Percentiles rank a stretch among this genome's conserved stretches.
Evolutionary conservation across 139 green algal species (phyloP).

Genomic region (Micromonas commoda): DNA sequence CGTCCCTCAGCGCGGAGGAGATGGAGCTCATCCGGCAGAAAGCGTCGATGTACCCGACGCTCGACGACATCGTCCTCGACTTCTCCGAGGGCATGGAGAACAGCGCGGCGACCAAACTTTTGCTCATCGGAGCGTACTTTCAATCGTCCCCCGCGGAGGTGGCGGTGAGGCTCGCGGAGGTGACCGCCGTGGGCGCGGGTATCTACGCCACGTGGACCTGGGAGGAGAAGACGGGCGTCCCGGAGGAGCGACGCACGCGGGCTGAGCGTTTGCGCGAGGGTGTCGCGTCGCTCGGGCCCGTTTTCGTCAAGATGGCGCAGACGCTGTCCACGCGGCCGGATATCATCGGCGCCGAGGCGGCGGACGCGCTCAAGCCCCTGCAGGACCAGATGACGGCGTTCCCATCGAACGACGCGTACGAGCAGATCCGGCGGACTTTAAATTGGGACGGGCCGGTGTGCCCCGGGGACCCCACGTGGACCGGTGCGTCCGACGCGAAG

Average conservation of each 20-base stretch:
- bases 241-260: neutral
- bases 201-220: slow-evolving; percentile 5
- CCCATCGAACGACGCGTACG: neutral
- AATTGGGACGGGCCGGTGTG: neutral
- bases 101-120: neutral
- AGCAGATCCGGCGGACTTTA: slow-evolving; percentile 16
- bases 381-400: slow-evolving; percentile 32
- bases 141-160: neutral
- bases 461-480: neutral
- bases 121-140: slow-evolving; percentile 7
- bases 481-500: neutral
- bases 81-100: neutral
- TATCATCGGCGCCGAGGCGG: slow-evolving; percentile 35
- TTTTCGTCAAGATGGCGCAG: slow-evolving; percentile 35
- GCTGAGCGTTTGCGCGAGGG: neutral
- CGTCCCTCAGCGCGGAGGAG: too few species aligned
- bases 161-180: slow-evolving; percentile 1
- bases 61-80: slow-evolving; percentile 20
- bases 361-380: slow-evolving; percentile 24
- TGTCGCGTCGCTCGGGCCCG: slow-evolving; percentile 26
- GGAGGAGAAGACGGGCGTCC: slow-evolving; percentile 1
- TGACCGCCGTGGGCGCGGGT: neutral
- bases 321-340: slow-evolving; percentile 31
- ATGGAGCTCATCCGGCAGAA: neutral
- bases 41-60: neutral